Conservation (phyloP, 2,329 filamentous ascomycete species). For the Alternaria hordeiaustralica region DNA sequence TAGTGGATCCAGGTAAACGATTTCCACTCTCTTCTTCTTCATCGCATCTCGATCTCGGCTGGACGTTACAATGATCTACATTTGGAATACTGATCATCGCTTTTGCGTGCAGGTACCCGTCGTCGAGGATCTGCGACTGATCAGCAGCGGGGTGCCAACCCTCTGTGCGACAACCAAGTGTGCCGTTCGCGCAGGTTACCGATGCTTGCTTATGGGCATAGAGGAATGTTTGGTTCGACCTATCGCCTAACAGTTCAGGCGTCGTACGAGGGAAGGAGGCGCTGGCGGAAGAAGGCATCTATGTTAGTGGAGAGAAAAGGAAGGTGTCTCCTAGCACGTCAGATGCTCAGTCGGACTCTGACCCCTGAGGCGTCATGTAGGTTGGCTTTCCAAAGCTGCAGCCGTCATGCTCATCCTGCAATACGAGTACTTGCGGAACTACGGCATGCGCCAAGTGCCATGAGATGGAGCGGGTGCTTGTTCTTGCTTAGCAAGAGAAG, state of each 20-base stretch:
- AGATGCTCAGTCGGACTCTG: neutral
- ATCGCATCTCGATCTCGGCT: neutral
- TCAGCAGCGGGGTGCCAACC: neutral
- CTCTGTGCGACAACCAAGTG: neutral
- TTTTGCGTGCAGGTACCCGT: neutral
- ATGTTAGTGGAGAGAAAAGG: neutral
- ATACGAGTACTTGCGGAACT: neutral
- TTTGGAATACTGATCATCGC: neutral
- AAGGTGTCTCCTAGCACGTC: neutral
- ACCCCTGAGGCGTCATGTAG: neutral
- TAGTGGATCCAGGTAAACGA: neutral
- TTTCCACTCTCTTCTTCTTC: neutral
- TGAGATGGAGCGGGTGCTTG: neutral
- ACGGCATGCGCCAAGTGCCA: slow-evolving; percentile 1
- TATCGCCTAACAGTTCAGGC: neutral
- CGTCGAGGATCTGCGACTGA: neutral
- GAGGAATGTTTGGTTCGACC: neutral
- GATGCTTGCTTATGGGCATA: neutral
- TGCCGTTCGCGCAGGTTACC: neutral
- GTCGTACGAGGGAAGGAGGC: neutral
- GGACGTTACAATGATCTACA: neutral
- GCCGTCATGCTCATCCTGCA: neutral
- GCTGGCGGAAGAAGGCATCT: neutral
- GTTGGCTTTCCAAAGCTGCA: neutral
- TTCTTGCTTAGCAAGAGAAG: neutral